A percentile compares a stretch with the other conserved stretches of the same genome.
Evolutionary conservation across 345 rosid genomes (phyloP).

Genomic region (Eucalyptus dawsonii): DNA sequence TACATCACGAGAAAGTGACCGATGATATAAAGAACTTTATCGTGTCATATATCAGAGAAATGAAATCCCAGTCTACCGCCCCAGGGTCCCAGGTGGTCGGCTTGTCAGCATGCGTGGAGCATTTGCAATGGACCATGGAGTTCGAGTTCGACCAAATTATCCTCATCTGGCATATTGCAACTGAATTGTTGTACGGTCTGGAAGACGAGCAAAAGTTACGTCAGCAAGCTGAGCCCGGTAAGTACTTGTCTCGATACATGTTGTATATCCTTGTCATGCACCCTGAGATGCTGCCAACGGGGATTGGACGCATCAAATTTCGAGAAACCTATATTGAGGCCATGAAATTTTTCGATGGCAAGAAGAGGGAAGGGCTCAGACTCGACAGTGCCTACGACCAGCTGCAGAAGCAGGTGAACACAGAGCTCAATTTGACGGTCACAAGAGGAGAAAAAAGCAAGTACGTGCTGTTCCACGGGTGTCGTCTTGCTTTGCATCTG

Average conservation of each 20-base stretch:
- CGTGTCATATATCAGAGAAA: accelerated
- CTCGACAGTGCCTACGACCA: neutral
- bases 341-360: neutral
- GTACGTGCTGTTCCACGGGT: no score
- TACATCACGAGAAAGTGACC: neutral
- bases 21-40: accelerated
- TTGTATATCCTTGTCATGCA: no score
- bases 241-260: no score
- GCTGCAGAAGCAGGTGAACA: neutral
- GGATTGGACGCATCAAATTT: no score
- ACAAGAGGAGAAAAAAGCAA: accelerated
- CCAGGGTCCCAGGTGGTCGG: accelerated
- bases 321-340: no score
- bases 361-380: accelerated
- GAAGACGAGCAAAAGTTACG: no score
- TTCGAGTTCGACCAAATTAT: neutral
- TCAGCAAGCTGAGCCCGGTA: no score
- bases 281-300: no score
- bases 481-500: neutral
- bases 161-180: neutral
- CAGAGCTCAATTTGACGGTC: neutral
- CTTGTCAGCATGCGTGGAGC: accelerated
- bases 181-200: neutral
- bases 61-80: neutral
- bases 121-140: neutral